phyloP scores from a whole-genome alignment of 768 basidiomycete genomes.

The Boletus bicolor region DNA sequence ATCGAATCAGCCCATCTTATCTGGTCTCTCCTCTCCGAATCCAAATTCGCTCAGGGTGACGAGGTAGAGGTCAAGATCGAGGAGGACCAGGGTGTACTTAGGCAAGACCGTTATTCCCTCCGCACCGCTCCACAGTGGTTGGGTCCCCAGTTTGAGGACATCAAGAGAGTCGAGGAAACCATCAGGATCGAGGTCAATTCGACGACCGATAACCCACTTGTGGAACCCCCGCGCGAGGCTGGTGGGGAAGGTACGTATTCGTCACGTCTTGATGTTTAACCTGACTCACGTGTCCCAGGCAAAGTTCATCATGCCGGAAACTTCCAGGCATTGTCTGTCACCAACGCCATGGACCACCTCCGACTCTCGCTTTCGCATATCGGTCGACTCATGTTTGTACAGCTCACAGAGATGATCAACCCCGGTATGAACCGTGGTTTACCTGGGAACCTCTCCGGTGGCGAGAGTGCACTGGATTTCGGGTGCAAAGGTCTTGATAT shows the following conservation, averaged over 20 bases:
- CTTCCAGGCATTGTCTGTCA: conserved; percentile 86
- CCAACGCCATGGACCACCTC: conserved; percentile 86
- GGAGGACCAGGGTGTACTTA: conserved; percentile 68
- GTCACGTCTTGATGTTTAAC: not conserved
- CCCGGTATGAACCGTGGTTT: conserved; percentile 69
- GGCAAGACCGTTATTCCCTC: conserved; percentile 70
- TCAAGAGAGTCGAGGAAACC: conserved; percentile 59
- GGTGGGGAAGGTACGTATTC: conserved; percentile 18
- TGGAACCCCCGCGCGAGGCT: conserved; percentile 74
- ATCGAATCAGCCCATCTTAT: conserved; percentile 73
- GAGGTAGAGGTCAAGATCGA: conserved; percentile 74
- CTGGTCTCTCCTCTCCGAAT: conserved; percentile 64
- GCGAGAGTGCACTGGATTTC: conserved; percentile 79
- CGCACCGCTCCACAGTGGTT: conserved; percentile 81
- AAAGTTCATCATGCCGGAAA: conserved; percentile 80
- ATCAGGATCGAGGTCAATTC: conserved; percentile 79
- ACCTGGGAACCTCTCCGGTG: conserved; percentile 74
- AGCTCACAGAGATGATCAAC: conserved; percentile 57
- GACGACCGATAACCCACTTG: conserved; percentile 85
- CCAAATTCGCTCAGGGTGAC: conserved; percentile 60
- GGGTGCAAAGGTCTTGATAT: conserved; percentile 85
- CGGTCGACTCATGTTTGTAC: conserved; percentile 66
- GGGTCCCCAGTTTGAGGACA: conserved; percentile 81
- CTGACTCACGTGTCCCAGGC: conserved; percentile 27
- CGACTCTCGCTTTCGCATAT: conserved; percentile 68